Base-by-base conservation (phyloP, 441 rosid genomes). In the Melastoma candidum region DNA sequence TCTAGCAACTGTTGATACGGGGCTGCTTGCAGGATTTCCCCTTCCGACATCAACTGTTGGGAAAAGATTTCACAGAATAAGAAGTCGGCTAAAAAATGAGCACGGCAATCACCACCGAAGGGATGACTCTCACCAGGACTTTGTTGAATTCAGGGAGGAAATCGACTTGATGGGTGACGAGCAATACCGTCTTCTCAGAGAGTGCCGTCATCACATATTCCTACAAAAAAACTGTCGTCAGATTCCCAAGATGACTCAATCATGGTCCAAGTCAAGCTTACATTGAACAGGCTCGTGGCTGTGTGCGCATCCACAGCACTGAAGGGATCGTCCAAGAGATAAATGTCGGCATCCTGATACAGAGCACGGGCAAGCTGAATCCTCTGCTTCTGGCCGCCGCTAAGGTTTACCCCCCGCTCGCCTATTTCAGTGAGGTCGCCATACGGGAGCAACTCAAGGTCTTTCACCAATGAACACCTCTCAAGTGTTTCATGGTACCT, bases 241-340 rank as follows among this genome's bases (percentile, higher is more conserved):
- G 70, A 45, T 56, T 60, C 59, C 25, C 39, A 24, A 41, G 53
- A 54, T 1, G 46, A n/a, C 26, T 11, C 6, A 48, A 26, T 36
- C 53, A 29, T n/a, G 56, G 27, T 46, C n/a, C 47, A 13, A 25
- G 41, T 26, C 1, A 47, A 44, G 17, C 2, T 71, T 79, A 93
- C 99, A 69, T 87, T 79, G 57, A 93, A 87, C 60, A 93, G 78
- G 74, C 82, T 87, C 2, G 95, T 72, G 52, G 99, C 99, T 46
- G 99, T 94, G 46, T 89, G 84, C 24, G 97, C 97, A 76, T 94
- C 99, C 51, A 94, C 95, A 3, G 97, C 97, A 63, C 99, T 94
- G 54, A 94, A 94, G 14, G 99, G 97, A 77, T 94, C 99, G 59
- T 89, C 99, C 73, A 93, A 63, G 53, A 89, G 90, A 60, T 93